phyloP scores from a whole-genome alignment of 495 filamentous ascomycete species.

The Peziza echinospora region DNA sequence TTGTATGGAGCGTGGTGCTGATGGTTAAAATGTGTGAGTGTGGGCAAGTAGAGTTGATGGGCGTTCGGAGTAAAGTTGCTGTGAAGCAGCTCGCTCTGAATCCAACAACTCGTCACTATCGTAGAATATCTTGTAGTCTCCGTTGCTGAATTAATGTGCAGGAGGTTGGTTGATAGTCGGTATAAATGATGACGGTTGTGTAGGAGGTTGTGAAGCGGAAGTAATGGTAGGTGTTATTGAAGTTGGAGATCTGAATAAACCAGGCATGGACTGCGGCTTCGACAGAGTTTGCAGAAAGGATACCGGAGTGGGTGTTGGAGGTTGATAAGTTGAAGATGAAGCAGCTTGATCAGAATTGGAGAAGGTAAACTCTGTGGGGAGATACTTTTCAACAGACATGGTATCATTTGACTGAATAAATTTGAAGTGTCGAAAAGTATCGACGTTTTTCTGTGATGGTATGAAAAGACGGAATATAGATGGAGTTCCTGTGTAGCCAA shows the following conservation, averaged over 20 bases:
- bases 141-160: no score
- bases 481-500: background rate
- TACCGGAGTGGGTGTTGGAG: background rate
- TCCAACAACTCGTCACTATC: no score
- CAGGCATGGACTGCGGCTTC: no score
- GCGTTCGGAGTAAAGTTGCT: no score
- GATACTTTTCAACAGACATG: background rate
- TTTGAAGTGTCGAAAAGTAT: background rate
- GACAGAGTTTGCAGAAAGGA: background rate
- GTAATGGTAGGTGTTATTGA: background rate
- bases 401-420: background rate
- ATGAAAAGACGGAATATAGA: background rate
- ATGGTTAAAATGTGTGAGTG: no score
- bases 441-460: background rate
- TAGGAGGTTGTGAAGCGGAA: background rate
- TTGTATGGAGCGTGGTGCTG: no score
- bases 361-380: background rate
- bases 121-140: background rate
- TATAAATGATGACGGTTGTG: no score
- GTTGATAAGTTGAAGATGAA: background rate
- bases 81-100: no score
- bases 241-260: background rate
- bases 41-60: no score
- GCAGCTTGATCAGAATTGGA: background rate
- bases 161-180: no score